Evolutionary conservation across 441 rosid species (phyloP).

Genomic region (Euphorbia corollata): DNA sequence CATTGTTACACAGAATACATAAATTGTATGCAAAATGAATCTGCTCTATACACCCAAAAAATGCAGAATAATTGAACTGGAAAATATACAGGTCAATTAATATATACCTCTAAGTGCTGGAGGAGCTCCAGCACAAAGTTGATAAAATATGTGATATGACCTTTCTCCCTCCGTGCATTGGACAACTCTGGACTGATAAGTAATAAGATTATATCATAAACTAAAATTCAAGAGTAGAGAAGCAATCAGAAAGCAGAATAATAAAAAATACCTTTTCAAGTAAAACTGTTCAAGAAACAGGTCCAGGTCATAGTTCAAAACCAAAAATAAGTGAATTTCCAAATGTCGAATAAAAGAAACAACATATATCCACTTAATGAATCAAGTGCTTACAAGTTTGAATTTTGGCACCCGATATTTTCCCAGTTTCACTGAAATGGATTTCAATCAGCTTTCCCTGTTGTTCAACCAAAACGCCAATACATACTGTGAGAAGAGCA

Average conservation of each 20-base stretch:
- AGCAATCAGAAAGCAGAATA: conserved; percentile 17
- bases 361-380: conserved; percentile 12
- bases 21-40: conserved; percentile 5
- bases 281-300: conserved; percentile 55
- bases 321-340: conserved; percentile 27
- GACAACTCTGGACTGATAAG: conserved; percentile 92
- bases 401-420: conserved; percentile 93
- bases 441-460: conserved; percentile 98
- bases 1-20: neutral
- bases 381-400: conserved; percentile 78
- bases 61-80: conserved; percentile 6
- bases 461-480: conserved; percentile 24
- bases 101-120: conserved; percentile 70
- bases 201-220: conserved; percentile 22
- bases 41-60: neutral
- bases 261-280: conserved; percentile 78
- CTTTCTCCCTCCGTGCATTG: conserved; percentile 96
- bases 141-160: conserved; percentile 98
- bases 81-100: conserved; percentile 10
- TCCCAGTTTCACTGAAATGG: conserved; percentile 93
- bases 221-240: conserved; percentile 13
- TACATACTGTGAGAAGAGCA: conserved; percentile 14
- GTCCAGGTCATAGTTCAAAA: conserved; percentile 25
- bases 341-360: conserved; percentile 14
- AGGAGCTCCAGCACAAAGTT: conserved; percentile 96